Base-by-base conservation (phyloP, 148 eudicot species). In the Amaranthus palmeri region DNA sequence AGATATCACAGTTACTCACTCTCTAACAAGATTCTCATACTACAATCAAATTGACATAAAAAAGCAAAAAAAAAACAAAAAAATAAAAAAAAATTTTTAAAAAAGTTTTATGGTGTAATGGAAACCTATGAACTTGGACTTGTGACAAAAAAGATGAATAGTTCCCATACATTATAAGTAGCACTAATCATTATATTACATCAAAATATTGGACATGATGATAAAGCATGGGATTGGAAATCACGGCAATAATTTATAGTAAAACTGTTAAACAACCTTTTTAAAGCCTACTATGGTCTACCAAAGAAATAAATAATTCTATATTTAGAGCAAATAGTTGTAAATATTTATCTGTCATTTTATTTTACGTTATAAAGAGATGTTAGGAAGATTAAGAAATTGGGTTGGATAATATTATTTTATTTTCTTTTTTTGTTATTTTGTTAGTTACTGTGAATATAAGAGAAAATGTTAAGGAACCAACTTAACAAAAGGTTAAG, bases 251-350 rank as follows among this genome's bases (percentile, higher is more conserved):
- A 49, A 73, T 78, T 69, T 62, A 53, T 11, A 55, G 4, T 25
- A 46, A 10, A 18, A 73, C 70, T 78, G 57, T 61, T 64, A 58
- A 18, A 40, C 54, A 43, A 15, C 40, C 77, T 69, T 57, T 79
- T 68, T 42, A 43, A 70, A 46, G 54, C 60, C 43, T 78, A 51
- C 48, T 54, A 36, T 69, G 65, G 61, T 78, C 71, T 79, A 68
- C 61, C 65, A 69, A 49, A 73, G 61, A 63, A 62, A 36, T 53
- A 25, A 73, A 52, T 65, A 65, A 47, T 25, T 25, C 36, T 25
- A 25, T 25, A 25, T 65, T 65, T 61, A 63, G 51, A 74, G 70
- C 74, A 73, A 79, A 69, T 61, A 79, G 48, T 56, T 55, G 62
- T 63, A 47, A 56, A 68, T 53, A 55, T 55, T 61, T 58, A 72